Percentiles rank a stretch among this genome's conserved stretches.
Evolutionary conservation across 129 eudicot species (phyloP).

Genomic region (Lactuca saligna): DNA sequence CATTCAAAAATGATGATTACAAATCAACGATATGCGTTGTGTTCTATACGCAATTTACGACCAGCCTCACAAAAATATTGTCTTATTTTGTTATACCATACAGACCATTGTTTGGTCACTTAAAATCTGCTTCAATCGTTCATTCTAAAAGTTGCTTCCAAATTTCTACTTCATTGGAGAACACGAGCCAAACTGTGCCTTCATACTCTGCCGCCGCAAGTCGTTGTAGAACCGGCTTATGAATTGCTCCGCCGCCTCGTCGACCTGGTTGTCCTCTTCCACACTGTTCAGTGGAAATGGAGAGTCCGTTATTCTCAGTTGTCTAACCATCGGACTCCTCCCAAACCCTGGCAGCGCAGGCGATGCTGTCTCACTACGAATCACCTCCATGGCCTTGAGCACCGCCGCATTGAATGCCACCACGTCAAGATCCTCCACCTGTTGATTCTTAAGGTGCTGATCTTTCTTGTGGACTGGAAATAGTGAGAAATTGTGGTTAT

Average conservation of each 20-base stretch:
- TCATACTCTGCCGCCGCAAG: constrained; percentile 46
- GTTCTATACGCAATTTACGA: background rate
- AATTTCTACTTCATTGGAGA: constrained; percentile 1
- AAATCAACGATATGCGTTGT: background rate
- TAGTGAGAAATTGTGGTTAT: constrained; percentile 18
- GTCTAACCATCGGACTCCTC: constrained; percentile 58
- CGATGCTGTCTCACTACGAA: constrained; percentile 44
- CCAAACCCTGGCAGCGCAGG: constrained; percentile 70
- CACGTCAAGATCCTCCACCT: constrained; percentile 15
- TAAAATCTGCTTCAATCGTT: background rate
- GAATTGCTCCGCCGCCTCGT: constrained; percentile 65
- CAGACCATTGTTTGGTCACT: background rate
- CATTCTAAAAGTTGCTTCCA: background rate
- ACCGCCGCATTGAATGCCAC: constrained; percentile 29
- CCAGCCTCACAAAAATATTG: background rate
- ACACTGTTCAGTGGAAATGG: constrained; percentile 51
- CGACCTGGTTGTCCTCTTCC: constrained; percentile 35
- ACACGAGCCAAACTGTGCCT: background rate
- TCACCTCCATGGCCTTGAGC: constrained; percentile 48
- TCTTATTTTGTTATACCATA: background rate
- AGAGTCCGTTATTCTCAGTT: constrained; percentile 70
- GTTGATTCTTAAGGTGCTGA: constrained; percentile 6
- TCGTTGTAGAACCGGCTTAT: constrained; percentile 51
- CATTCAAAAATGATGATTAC: background rate
- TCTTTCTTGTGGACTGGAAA: constrained; percentile 45